A percentile compares a stretch with the other conserved stretches of the same genome.
Evolutionary conservation across 169 alveolate species (phyloP).

Genomic region (Cryptosporidium muris): DNA sequence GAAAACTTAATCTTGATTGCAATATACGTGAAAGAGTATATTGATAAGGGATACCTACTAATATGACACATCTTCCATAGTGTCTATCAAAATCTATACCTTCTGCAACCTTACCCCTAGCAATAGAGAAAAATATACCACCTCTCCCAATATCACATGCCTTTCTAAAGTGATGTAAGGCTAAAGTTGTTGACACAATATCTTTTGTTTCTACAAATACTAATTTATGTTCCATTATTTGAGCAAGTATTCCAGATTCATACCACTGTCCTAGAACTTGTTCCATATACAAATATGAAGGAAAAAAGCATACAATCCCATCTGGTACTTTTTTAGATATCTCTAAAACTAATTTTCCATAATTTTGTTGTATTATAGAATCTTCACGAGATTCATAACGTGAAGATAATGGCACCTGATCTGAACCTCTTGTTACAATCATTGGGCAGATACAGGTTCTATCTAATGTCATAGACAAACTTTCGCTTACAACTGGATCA

Average conservation of each 20-base stretch:
- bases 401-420: constrained; percentile 88
- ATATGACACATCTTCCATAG: constrained; percentile 97
- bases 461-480: constrained; percentile 92
- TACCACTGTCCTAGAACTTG: constrained; percentile 92
- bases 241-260: constrained; percentile 91
- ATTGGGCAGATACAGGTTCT: constrained; percentile 94
- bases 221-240: constrained; percentile 91
- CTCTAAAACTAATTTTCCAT: constrained; percentile 91
- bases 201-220: constrained; percentile 96
- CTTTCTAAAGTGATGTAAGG: constrained; percentile 88
- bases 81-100: constrained; percentile 99
- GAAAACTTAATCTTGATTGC: constrained; percentile 89
- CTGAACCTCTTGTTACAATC: constrained; percentile 93
- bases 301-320: constrained; percentile 96
- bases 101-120: constrained; percentile 97
- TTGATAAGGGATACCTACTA: constrained; percentile 96
- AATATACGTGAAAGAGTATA: constrained; percentile 91
- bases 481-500: constrained; percentile 91
- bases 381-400: constrained; percentile 92
- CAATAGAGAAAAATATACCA: constrained; percentile 94
- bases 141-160: constrained; percentile 99
- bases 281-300: constrained; percentile 92
- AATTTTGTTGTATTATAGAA: constrained; percentile 88
- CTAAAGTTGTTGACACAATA: constrained; percentile 93
- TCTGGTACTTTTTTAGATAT: constrained; percentile 92